Percentiles rank a stretch among this genome's conserved stretches.
Conservation (phyloP, 306 rosid genomes). For the Lathyrus oleraceus region DNA sequence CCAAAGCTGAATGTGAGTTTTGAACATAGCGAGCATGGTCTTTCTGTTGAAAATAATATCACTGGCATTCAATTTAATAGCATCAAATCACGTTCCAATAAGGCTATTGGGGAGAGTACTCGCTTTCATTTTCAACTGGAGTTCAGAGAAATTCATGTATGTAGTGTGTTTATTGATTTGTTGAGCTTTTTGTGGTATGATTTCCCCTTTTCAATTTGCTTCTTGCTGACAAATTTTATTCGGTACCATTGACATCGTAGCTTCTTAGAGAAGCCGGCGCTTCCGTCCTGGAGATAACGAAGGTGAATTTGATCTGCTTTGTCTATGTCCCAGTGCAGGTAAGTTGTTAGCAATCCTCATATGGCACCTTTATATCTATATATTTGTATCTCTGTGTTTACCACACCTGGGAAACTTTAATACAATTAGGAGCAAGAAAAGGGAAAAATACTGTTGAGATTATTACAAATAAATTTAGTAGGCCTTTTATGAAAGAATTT, state of each 20-base stretch:
- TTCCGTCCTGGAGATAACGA: constrained; percentile 79
- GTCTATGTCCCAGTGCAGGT: constrained; percentile 78
- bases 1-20: constrained; percentile 71
- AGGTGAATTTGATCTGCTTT: constrained; percentile 56
- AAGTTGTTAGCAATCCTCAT: constrained; percentile 30
- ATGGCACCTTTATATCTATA: constrained; percentile 13
- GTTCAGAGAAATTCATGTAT: constrained; percentile 89
- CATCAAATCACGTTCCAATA: constrained; percentile 56
- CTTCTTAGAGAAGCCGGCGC: constrained; percentile 78
- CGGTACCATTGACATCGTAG: constrained; percentile 46
- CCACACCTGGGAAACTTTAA: neutral
- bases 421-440: constrained; percentile 1
- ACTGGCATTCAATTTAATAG: constrained; percentile 74
- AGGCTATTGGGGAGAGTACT: constrained; percentile 70
- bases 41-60: constrained; percentile 70
- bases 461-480: neutral
- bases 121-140: constrained; percentile 81
- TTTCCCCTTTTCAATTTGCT: constrained; percentile 24
- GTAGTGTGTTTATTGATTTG: constrained; percentile 37
- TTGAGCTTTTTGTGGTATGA: constrained; percentile 29
- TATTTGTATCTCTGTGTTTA: constrained; percentile 10
- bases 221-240: constrained; percentile 38
- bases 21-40: constrained; percentile 60
- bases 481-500: neutral
- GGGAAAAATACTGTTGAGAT: neutral